Base-by-base conservation (phyloP, 1,284 basidiomycete genomes). In the Schizophyllum commune region DNA sequence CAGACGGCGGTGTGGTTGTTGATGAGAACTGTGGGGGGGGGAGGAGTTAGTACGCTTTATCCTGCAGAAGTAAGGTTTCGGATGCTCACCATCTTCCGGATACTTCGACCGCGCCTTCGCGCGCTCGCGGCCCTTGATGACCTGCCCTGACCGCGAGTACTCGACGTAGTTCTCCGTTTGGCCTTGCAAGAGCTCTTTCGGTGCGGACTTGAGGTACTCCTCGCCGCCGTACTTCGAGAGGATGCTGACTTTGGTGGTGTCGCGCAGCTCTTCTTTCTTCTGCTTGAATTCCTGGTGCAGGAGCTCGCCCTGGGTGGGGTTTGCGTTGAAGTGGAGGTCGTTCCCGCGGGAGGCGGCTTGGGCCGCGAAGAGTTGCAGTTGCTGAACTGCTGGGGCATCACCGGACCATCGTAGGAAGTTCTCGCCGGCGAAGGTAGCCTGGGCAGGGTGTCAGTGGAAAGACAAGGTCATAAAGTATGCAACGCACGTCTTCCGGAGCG, bases 111-210 rank as follows among this genome's bases (percentile, higher is more conserved):
- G 83, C 15, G 85, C 84, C 73, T 91, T 92, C 0, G 87, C 91
- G 59, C 86, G 82, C 75, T 98, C 95, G 65, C 85, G 84, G n/a
- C 97, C 96, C 74, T 92, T 95, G 68, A 98, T 83, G 60, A 98
- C 81, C 71, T 93, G 88, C 21, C 97, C 97, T 4, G 92, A 85
- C 62, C 94, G 81, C 61, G 94, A 96, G 74, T 98, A 99, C 76
- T 99, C 97, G 56, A 98, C 92, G 67, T 99, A 99, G 64, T 96
- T 85, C 74, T 99, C 97, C 34, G 95, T 96, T 77, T 98, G 96
- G 0, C 97, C 97, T 63, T 88, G 86, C 51, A 94, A 74, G 39
- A 99, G 79, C 75, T 99, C 96, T 69, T 86, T 89, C 8, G 97
- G 94, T 8, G 88, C 86, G 47, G 83, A 83, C 73, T 95, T 88